A percentile compares a stretch with the other conserved stretches of the same genome.
Evolutionary conservation across 495 filamentous ascomycete species (phyloP).

Genomic region (Haplographium delicatum): DNA sequence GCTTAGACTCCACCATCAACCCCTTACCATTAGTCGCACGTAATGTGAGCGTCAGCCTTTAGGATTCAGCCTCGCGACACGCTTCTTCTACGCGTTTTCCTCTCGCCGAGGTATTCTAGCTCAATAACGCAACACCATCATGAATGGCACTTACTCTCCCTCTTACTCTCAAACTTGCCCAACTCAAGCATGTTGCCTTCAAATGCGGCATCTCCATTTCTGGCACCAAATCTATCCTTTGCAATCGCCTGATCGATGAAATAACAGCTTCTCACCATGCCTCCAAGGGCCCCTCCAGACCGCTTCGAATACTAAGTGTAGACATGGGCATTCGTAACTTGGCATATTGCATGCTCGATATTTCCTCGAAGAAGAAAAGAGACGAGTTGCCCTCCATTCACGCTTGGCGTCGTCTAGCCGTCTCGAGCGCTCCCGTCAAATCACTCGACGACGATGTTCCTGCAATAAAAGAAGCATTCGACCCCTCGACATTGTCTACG

Average conservation of each 20-base stretch:
- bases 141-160: constrained; percentile 26
- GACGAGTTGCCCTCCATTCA: constrained; percentile 29
- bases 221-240: constrained; percentile 27
- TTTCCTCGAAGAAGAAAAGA: constrained; percentile 14
- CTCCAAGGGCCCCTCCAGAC: background rate
- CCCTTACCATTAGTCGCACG: background rate
- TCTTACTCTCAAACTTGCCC: constrained; percentile 19
- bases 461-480: constrained; percentile 23
- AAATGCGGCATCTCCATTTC: constrained; percentile 25
- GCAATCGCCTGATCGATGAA: constrained; percentile 21
- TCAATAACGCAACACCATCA: background rate
- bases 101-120: too few species aligned
- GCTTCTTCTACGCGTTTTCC: background rate
- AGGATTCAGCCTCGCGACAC: constrained; percentile 5
- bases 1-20: background rate
- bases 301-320: constrained; percentile 62
- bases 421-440: constrained; percentile 19
- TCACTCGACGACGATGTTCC: background rate
- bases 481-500: constrained; percentile 10
- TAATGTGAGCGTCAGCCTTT: background rate
- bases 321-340: constrained; percentile 87
- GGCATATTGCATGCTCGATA: constrained; percentile 61
- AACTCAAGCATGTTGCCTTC: constrained; percentile 16
- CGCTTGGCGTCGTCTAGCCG: constrained; percentile 34
- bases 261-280: constrained; percentile 4